phyloP scores from a whole-genome alignment of 1,139 yeast genomes.

The Zygoascus hellenicus region DNA sequence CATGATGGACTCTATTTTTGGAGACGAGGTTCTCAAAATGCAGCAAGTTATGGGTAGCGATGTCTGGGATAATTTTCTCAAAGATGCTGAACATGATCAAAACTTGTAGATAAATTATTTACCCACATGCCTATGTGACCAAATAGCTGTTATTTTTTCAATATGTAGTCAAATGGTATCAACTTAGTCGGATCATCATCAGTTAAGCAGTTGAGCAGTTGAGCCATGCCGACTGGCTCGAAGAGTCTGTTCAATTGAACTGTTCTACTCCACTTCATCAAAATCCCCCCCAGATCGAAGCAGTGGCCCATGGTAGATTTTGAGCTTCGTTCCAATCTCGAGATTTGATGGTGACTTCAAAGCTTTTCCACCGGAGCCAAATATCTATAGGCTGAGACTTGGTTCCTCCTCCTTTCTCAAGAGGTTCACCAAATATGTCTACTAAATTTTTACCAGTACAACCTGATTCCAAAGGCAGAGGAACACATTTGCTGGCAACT shows the following conservation, averaged over 20 bases:
- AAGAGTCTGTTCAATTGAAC: too few relatives aligned
- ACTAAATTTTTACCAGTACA: constrained; percentile 25
- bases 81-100: constrained; percentile 14
- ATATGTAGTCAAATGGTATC: too few relatives aligned
- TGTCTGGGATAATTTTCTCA: constrained; percentile 26
- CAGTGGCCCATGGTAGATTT: constrained; percentile 22
- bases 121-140: too few relatives aligned
- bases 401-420: constrained; percentile 27
- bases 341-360: constrained; percentile 25
- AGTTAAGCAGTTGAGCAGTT: too few relatives aligned
- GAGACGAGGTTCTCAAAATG: constrained; percentile 5
- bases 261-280: neutral
- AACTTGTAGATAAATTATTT: neutral
- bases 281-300: constrained; percentile 15
- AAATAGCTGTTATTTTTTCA: too few relatives aligned
- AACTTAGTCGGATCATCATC: too few relatives aligned
- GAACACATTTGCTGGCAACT: constrained; percentile 16
- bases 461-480: constrained; percentile 15
- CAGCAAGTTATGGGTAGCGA: constrained; percentile 20
- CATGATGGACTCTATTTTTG: constrained; percentile 4
- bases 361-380: constrained; percentile 27
- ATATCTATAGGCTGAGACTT: constrained; percentile 21
- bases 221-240: too few relatives aligned
- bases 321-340: constrained; percentile 27
- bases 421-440: constrained; percentile 26